Percentiles rank a stretch among this genome's conserved stretches.
phyloP scores from a whole-genome alignment of 495 filamentous ascomycete genomes.

The Talaromyces thailandensis region DNA sequence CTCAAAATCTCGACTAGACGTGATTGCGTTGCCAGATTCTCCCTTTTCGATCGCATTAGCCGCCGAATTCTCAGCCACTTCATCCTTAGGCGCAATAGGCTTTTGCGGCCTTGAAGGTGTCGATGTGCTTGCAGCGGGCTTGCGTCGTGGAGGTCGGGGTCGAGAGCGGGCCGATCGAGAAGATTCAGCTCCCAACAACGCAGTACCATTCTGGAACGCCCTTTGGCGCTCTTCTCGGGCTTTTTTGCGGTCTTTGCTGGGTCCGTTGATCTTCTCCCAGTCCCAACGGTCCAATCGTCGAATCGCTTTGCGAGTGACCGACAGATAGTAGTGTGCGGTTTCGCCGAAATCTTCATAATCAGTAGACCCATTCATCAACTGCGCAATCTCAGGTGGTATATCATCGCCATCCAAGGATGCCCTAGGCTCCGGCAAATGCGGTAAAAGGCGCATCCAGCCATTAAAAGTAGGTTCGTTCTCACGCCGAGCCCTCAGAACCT shows the following conservation, averaged over 20 bases:
- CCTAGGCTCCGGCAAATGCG: constrained; percentile 60
- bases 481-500: constrained; percentile 49
- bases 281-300: constrained; percentile 72
- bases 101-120: constrained; percentile 17
- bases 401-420: constrained; percentile 64
- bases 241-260: constrained; percentile 32
- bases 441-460: constrained; percentile 59
- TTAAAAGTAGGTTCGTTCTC: constrained; percentile 51
- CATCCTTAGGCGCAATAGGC: constrained; percentile 19
- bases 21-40: constrained; percentile 12
- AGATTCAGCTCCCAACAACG: neutral
- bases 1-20: constrained; percentile 21
- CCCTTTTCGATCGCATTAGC: constrained; percentile 8
- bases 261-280: constrained; percentile 40
- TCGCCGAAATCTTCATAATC: constrained; percentile 74
- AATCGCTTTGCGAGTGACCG: constrained; percentile 57
- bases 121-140: constrained; percentile 20
- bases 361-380: constrained; percentile 55
- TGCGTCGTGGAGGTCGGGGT: constrained; percentile 26
- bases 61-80: constrained; percentile 15
- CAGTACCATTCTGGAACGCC: constrained; percentile 6
- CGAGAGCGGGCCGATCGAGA: constrained; percentile 4
- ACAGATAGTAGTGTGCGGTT: constrained; percentile 60
- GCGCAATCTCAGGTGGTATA: constrained; percentile 51
- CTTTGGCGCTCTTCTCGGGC: constrained; percentile 36